Evolutionary conservation across 2,329 filamentous ascomycete genomes (phyloP), one percentile per base, ranked within the genome.

Genomic region (Dactylonectria macrodidyma): DNA sequence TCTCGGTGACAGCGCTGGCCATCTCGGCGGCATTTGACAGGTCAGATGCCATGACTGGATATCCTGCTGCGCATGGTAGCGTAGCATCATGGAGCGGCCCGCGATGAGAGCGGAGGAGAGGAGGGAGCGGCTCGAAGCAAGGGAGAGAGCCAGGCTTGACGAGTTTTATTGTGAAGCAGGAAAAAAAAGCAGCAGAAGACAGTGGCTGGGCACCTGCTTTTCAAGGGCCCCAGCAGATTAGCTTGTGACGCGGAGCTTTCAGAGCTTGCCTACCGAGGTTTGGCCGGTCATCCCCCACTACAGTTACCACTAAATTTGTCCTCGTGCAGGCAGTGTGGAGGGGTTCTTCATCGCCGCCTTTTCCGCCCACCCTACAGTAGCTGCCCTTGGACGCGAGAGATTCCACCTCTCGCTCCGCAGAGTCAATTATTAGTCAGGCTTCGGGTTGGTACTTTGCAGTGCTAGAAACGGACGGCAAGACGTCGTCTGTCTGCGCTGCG

Each of bases 11-110:
- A 71, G 72, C 73, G 73, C 71, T 73, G 54, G 80, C 78, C 76
- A 78, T 74, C 52, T 76, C 75, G 59, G 77, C 75, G 74, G 77
- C 81, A 75, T 75, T 81, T 76, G 81, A 81, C 75, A 81, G 59
- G 73, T 81, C 81, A 76, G 81, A 82, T 77, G 81, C 80, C 82
- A 83, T 83, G 79, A 73, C 77, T 78, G 78, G 71, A 73, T 71
- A 69, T 77, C 70, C 63, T 78, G 73, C 71, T 75, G 68, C 73
- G 71, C 73, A 75, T 71, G 68, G 58, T 74, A 67, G 75, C 73
- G 75, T 76, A 80, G 80, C 81, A 83, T 83, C 69, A 76, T 83
- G 80, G 63, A 76, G 60, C 67, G 68, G 66, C 68, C 70, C 73
- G 66, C 67, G 65, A 67, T 50, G 68, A 66, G 59, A 69, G 61